Conservation (phyloP, 345 rosid species). For the Citrus medica region DNA sequence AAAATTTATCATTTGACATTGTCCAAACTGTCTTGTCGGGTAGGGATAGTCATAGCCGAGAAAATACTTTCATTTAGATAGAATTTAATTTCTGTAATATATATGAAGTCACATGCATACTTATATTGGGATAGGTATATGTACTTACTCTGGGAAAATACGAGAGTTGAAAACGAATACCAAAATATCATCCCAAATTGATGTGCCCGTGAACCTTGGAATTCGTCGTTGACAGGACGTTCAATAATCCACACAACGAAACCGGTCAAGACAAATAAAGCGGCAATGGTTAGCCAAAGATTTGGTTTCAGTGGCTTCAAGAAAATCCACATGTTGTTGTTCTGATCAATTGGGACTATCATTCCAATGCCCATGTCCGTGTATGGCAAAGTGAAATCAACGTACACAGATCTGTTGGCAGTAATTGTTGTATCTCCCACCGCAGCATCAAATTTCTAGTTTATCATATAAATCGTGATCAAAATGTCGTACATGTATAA, state of each 20-base stretch:
- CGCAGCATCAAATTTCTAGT: neutral
- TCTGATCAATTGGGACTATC: constrained; percentile 8
- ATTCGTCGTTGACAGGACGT: neutral
- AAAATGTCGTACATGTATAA: neutral
- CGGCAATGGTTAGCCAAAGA: constrained; percentile 19
- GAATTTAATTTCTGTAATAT: no score
- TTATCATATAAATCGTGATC: neutral
- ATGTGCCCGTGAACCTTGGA: neutral
- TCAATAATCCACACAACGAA: constrained; percentile 25
- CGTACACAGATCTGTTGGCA: constrained; percentile 26
- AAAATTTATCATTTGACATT: no score
- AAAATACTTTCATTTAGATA: no score
- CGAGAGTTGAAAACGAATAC: constrained; percentile 11
- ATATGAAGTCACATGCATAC: no score
- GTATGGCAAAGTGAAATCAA: constrained; percentile 50
- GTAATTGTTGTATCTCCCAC: neutral
- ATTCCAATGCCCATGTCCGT: constrained; percentile 17
- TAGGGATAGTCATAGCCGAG: no score
- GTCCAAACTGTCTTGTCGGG: no score
- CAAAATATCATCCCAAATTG: constrained; percentile 11
- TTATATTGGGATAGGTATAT: no score
- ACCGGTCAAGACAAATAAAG: constrained; percentile 20
- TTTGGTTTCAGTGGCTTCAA: constrained; percentile 16
- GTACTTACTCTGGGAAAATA: neutral
- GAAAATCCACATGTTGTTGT: constrained; percentile 21